Conservation (phyloP, 495 filamentous ascomycete genomes). For the Delitschia confertaspora region DNA sequence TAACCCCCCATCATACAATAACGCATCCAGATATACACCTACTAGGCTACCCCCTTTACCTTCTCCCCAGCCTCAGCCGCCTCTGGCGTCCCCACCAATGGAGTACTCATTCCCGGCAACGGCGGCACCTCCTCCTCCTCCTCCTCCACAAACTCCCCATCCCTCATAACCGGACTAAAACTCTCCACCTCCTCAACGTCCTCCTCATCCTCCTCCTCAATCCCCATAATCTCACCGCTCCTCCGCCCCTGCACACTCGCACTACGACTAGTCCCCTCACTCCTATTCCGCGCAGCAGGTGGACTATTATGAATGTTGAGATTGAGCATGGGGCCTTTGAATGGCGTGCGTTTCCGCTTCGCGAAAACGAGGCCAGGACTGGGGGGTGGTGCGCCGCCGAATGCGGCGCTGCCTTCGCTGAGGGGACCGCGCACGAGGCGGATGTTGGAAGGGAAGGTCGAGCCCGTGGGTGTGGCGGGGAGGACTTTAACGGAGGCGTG, state of each 20-base stretch:
- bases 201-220: conserved; percentile 70
- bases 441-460: conserved; percentile 77
- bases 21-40: no score
- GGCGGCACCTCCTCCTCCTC: background rate
- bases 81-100: background rate
- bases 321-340: conserved; percentile 74
- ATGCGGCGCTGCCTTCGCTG: conserved; percentile 29
- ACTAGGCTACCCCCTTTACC: no score
- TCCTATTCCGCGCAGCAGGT: conserved; percentile 27
- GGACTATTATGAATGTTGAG: conserved; percentile 33
- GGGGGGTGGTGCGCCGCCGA: conserved; percentile 39
- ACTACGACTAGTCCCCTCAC: conserved; percentile 40
- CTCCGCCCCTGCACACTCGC: conserved; percentile 46
- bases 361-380: conserved; percentile 71
- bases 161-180: conserved; percentile 28
- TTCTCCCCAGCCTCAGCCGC: conserved; percentile 1
- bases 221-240: conserved; percentile 70
- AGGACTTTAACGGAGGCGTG: conserved; percentile 81
- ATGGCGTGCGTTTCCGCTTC: conserved; percentile 76
- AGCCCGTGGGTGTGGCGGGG: conserved; percentile 76
- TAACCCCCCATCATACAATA: conserved; percentile 1
- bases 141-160: conserved; percentile 20
- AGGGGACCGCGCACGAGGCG: conserved; percentile 58
- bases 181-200: conserved; percentile 49
- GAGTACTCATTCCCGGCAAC: background rate